Base-by-base conservation (phyloP, 371 early-diverging fungal genomes). In the Nematocida ausubeli region DNA sequence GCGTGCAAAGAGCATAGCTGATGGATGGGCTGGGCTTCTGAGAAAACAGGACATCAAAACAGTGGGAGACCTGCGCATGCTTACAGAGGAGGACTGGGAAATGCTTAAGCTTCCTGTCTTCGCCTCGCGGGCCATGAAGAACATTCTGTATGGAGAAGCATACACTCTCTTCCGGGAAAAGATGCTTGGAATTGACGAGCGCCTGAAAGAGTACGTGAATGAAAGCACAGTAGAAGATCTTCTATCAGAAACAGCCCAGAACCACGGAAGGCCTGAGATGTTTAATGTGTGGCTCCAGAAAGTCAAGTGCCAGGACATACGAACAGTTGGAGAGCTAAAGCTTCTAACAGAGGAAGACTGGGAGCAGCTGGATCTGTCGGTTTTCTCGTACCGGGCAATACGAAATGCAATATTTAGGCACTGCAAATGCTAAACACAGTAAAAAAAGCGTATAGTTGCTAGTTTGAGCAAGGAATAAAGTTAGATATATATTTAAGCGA, bases 11-110 rank as follows among this genome's bases (percentile, higher is more conserved):
- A 82, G 83, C 47, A 81, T 80, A 42, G 85, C 82, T 39, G 81
- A 81, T 26, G 72, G 51, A 30, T 85, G 85, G 86, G 69, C 67
- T 49, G 88, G 89, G 42, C 86, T 90, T 34, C 90, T 93, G 51
- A 91, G 90, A 6, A 88, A 88, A 60, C 91, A 92, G 78, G 92
- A 92, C 79, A 91, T 92, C 69, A 88, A 90, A 73, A 91, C 90
- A 68, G 83, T 92, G 63, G 88, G 89, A 35, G 92, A 92, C 52
- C 84, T 92, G 42, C 86, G 84, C 62, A 87, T 89, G 55, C 62
- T 86, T 28, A 70, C 81, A 67, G 81, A 82, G 40, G 85, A 85
- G 60, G 86, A 84, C 71, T 84, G 86, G 85, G 84, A 84, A 32
- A 79, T 64, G 58, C 78, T 87, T 70, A 90, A 89, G 1, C 84